Conservation (phyloP, 495 filamentous ascomycete species). For the Xylaria acuta region DNA sequence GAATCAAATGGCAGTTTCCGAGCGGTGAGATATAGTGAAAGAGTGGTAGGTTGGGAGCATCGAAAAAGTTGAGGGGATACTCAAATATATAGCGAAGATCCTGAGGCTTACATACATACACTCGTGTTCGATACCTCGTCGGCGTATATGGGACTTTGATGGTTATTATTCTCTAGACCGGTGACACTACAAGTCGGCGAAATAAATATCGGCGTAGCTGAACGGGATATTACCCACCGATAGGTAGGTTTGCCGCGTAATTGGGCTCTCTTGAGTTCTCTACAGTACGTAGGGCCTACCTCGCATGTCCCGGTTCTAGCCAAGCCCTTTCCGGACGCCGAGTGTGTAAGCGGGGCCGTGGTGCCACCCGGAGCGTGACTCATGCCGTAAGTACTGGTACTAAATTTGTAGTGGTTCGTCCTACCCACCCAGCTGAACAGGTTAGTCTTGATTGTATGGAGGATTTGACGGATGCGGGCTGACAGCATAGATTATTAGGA, state of each 20-base stretch:
- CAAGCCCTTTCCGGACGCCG: constrained; percentile 13
- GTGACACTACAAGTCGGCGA: not conserved
- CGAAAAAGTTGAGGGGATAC: not conserved
- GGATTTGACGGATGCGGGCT: no score
- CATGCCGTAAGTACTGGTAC: not conserved
- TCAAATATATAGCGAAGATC: not conserved
- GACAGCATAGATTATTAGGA: no score
- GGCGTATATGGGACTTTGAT: not conserved
- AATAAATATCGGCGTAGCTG: not conserved
- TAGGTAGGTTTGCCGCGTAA: not conserved
- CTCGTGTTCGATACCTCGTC: not conserved
- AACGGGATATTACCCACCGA: not conserved
- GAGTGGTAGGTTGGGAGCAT: not conserved
- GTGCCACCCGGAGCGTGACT: constrained; percentile 4
- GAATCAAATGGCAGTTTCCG: not conserved
- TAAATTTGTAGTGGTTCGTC: not conserved
- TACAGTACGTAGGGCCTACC: not conserved
- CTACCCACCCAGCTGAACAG: no score
- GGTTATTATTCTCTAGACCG: not conserved
- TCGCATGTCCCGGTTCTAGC: not conserved
- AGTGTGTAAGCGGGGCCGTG: not conserved
- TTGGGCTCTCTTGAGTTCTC: not conserved
- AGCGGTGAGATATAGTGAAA: no score
- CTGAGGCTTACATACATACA: no score
- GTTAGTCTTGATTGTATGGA: not conserved